A percentile compares a stretch with the other conserved stretches of the same genome.
Conservation (phyloP, 2,329 filamentous ascomycete species). For the Mycosphaerella sp. region DNA sequence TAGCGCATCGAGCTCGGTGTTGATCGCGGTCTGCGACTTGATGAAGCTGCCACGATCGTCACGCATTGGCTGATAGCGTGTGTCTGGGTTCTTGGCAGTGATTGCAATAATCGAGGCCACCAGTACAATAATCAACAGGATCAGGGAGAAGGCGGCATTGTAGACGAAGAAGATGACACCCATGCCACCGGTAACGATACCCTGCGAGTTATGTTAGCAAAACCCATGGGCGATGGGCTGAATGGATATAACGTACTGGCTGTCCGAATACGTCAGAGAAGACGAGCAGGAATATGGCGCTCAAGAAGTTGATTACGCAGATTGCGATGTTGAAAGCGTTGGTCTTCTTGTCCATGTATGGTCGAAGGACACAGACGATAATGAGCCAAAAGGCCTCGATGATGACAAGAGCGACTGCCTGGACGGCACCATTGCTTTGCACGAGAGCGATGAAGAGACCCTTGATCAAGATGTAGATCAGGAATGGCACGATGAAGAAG, state of each 20-base stretch:
- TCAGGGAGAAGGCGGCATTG: slow-evolving; percentile 76
- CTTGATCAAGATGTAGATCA: slow-evolving; percentile 79
- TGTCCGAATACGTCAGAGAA: slow-evolving; percentile 84
- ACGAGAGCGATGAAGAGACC: slow-evolving; percentile 79
- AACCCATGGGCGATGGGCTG: neutral
- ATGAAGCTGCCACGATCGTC: slow-evolving; percentile 96
- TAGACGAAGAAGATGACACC: slow-evolving; percentile 83
- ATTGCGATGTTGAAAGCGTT: slow-evolving; percentile 96
- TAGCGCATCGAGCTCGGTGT: slow-evolving; percentile 83
- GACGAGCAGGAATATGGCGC: slow-evolving; percentile 79
- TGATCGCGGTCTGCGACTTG: slow-evolving; percentile 85
- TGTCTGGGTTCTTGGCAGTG: slow-evolving; percentile 88
- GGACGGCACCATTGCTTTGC: slow-evolving; percentile 63
- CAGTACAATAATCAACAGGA: slow-evolving; percentile 76
- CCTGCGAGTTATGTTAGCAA: slow-evolving; percentile 35
- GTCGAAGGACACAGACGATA: slow-evolving; percentile 69
- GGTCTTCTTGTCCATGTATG: slow-evolving; percentile 99
- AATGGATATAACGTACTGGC: slow-evolving; percentile 49
- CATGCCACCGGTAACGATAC: slow-evolving; percentile 77
- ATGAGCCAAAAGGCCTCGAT: slow-evolving; percentile 77
- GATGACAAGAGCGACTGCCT: slow-evolving; percentile 75
- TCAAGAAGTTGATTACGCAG: slow-evolving; percentile 81
- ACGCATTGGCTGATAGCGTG: slow-evolving; percentile 91
- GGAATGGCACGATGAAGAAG: slow-evolving; percentile 80
- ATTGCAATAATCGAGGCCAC: slow-evolving; percentile 72